Evolutionary conservation across 2,329 filamentous ascomycete genomes (phyloP).

Genomic region (Cladosporium halotolerans): DNA sequence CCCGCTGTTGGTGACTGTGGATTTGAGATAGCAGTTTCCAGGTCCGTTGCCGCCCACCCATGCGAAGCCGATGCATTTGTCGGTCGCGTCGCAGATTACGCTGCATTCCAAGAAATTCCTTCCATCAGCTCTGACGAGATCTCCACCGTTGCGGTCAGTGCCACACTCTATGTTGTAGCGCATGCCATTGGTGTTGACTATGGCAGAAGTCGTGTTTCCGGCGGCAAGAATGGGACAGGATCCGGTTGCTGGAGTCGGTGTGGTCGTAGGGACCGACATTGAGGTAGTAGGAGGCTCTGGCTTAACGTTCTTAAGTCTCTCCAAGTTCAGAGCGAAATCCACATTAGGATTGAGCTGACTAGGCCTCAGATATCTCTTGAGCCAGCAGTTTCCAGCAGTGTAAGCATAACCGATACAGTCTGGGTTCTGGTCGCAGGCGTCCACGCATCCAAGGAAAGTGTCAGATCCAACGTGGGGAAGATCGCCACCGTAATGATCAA

Average conservation of each 20-base stretch:
- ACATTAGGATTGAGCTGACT: background rate
- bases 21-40: conserved; percentile 17
- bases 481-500: conserved; percentile 11
- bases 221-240: conserved; percentile 4
- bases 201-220: background rate
- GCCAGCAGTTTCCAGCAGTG: conserved; percentile 15
- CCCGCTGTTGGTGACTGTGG: background rate
- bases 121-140: conserved; percentile 14
- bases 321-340: background rate
- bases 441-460: conserved; percentile 8
- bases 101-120: conserved; percentile 21
- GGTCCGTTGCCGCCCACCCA: conserved; percentile 16
- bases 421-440: conserved; percentile 12
- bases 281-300: background rate
- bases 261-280: background rate
- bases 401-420: conserved; percentile 16
- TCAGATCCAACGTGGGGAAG: background rate
- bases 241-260: background rate
- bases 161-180: conserved; percentile 17
- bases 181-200: conserved; percentile 1
- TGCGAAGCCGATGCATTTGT: conserved; percentile 18
- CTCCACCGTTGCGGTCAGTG: conserved; percentile 19
- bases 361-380: conserved; percentile 10
- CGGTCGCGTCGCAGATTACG: conserved; percentile 18
- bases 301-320: background rate